Conservation (phyloP, 768 basidiomycete genomes). For the Lyophyllum semitale region DNA sequence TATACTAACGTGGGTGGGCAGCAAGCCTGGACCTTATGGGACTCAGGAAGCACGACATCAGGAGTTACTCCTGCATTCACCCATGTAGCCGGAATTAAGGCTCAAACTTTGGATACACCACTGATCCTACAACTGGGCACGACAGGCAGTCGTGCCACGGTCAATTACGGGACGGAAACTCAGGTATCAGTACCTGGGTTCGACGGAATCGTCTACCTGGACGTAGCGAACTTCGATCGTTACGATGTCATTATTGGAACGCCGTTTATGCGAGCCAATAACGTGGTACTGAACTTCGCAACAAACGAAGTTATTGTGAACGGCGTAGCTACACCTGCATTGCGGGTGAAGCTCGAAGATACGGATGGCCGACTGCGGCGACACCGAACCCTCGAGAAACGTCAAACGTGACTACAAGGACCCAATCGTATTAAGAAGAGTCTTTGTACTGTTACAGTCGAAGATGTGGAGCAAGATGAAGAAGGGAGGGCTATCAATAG, state of each 20-base stretch:
- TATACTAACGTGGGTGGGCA: background rate
- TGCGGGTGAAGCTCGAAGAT: background rate
- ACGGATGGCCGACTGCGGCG: background rate
- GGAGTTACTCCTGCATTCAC: conserved; percentile 19
- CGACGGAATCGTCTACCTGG: conserved; percentile 20
- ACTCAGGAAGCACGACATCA: conserved; percentile 22
- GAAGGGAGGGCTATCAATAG: background rate
- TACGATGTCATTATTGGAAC: conserved; percentile 38
- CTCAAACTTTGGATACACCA: conserved; percentile 8
- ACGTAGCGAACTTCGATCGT: conserved; percentile 35
- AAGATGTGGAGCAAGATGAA: background rate
- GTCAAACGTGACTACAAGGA: background rate
- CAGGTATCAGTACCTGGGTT: conserved; percentile 12
- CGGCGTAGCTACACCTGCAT: conserved; percentile 2
- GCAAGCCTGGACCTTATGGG: conserved; percentile 14
- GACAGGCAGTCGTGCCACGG: conserved; percentile 28
- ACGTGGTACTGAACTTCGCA: conserved; percentile 25
- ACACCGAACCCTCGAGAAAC: conserved; percentile 4
- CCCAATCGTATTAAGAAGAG: background rate
- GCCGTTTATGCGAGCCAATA: conserved; percentile 29
- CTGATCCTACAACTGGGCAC: conserved; percentile 32
- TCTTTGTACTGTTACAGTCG: background rate
- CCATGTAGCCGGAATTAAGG: conserved; percentile 10
- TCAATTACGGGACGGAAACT: conserved; percentile 27
- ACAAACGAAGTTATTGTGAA: conserved; percentile 10